These are phyloP conservation scores for Naganishia friedmannii DNA, from an alignment of 768 basidiomycete species.

Conservation along the genomic window DNA sequence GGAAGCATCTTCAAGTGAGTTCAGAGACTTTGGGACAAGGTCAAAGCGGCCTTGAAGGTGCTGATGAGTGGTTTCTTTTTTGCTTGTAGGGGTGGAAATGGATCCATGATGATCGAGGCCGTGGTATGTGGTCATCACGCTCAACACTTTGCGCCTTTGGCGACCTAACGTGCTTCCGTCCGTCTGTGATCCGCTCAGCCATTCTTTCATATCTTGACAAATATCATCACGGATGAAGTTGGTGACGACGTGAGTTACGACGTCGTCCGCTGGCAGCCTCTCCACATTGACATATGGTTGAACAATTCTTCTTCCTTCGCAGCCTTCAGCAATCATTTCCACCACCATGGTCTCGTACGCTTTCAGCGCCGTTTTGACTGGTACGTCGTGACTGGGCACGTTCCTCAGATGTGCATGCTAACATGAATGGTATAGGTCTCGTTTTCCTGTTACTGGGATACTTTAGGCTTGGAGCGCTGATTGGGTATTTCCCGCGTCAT, in stretches of 20 bases:
- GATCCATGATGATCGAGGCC: slow-evolving; percentile 86
- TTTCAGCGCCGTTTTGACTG: slow-evolving; percentile 80
- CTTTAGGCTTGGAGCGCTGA: slow-evolving; percentile 74
- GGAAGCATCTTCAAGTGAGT: slow-evolving; percentile 76
- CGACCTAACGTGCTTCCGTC: neutral
- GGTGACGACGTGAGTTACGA: slow-evolving; percentile 60
- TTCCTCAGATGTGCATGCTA: neutral
- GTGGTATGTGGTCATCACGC: slow-evolving; percentile 61
- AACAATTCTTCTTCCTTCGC: neutral
- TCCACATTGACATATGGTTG: neutral
- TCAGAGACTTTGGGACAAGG: too few relatives aligned
- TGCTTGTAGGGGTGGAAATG: slow-evolving; percentile 51
- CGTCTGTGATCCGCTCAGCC: slow-evolving; percentile 58
- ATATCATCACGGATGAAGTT: slow-evolving; percentile 67
- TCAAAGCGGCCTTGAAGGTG: neutral
- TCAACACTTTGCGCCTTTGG: neutral
- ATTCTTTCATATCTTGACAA: slow-evolving; percentile 90
- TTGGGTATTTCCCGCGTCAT: slow-evolving; percentile 94
- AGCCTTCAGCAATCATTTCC: slow-evolving; percentile 68
- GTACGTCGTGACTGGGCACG: slow-evolving; percentile 51
- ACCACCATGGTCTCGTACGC: slow-evolving; percentile 88
- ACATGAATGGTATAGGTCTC: slow-evolving; percentile 56
- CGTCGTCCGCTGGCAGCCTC: neutral
- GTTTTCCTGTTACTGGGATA: slow-evolving; percentile 83
- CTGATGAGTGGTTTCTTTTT: too few relatives aligned